Percentiles rank a stretch among this genome's conserved stretches.
Evolutionary conservation across 768 basidiomycete genomes (phyloP).

Genomic region (Kwoniella mangroviensis): DNA sequence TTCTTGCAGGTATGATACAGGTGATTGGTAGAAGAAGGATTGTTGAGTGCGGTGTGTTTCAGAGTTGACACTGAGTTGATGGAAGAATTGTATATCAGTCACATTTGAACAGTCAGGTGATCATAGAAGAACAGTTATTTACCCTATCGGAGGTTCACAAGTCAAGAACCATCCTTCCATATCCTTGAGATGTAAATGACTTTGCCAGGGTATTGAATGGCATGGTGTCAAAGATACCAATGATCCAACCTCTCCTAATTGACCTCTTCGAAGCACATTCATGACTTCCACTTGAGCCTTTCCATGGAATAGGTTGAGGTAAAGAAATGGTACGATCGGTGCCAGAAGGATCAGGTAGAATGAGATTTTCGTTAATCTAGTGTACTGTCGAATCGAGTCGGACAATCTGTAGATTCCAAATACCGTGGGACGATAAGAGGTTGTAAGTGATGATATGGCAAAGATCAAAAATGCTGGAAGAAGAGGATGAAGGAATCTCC

Average conservation of each 20-base stretch:
- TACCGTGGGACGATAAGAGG: slow-evolving; percentile 57
- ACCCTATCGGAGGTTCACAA: slow-evolving; percentile 91
- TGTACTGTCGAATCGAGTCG: slow-evolving; percentile 34
- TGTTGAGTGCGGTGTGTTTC: slow-evolving; percentile 77
- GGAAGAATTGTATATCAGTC: no score
- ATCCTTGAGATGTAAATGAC: slow-evolving; percentile 74
- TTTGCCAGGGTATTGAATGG: slow-evolving; percentile 91
- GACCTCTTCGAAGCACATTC: slow-evolving; percentile 63
- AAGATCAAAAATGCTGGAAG: slow-evolving; percentile 82
- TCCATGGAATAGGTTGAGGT: slow-evolving; percentile 75
- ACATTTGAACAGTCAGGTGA: slow-evolving; percentile 1
- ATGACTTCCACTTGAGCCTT: slow-evolving; percentile 78
- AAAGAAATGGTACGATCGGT: slow-evolving; percentile 67
- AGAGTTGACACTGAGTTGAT: slow-evolving; percentile 63
- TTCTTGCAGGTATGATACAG: slow-evolving; percentile 67
- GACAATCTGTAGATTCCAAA: slow-evolving; percentile 25
- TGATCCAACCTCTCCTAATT: slow-evolving; percentile 60
- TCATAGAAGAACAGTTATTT: slow-evolving; percentile 51
- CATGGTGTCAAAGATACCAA: slow-evolving; percentile 93
- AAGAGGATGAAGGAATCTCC: slow-evolving; percentile 92
- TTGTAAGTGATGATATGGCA: slow-evolving; percentile 72
- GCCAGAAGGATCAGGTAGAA: slow-evolving; percentile 61
- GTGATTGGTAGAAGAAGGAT: slow-evolving; percentile 76
- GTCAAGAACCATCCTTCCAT: slow-evolving; percentile 82
- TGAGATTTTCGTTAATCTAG: slow-evolving; percentile 35